Evolutionary conservation across 2,329 filamentous ascomycete genomes (phyloP), one percentile per base, ranked within the genome.

Genomic region (Fusarium pininemorale): DNA sequence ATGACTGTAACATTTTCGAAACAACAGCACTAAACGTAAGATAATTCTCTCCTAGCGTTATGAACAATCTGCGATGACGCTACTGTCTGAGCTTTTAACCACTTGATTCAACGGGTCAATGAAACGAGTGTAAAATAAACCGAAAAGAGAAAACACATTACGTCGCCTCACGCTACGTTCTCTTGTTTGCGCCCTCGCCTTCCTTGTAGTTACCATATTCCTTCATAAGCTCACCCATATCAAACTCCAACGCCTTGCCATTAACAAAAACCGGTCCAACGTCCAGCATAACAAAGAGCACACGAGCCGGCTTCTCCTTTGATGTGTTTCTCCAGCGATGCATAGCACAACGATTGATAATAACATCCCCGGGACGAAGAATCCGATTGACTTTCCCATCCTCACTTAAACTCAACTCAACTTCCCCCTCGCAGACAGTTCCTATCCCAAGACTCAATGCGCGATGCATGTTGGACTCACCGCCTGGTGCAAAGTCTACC

Each of bases 31-130:
- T 22, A 48, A 9, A 16, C 6, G 4, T 22, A 11, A 13, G 8
- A 28, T 47, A 22, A 22, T n/a, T 16, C 5, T n/a, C 2, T n/a
- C 4, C 3, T 18, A 10, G 3, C 1, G 5, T 2, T 9, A 18
- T n/a, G 10, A n/a, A 50, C 7, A 18, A 6, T 50, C 7, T n/a
- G 0, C 9, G 14, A 16, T 28, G 2, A 12, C 7, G 5, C 3
- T 9, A 8, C 20, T 12, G 0, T 22, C 20, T 35, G 32, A 35
- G 16, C 32, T 35, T 35, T 15, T 35, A 9, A 35, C 32, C 14
- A 8, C 32, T 15, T 1, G 32, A 1, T 35, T 16, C 32, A 35
- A 35, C 32, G 32, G 32, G 0, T 0, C 32, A 35, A 48, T n/a
- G 12, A 6, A 30, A 13, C 14, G 8, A 6, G 4, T 10, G 18